These are phyloP conservation scores for Colletotrichum cordylinicola DNA, from an alignment of 2,329 filamentous ascomycete genomes.

Conservation along the genomic window DNA sequence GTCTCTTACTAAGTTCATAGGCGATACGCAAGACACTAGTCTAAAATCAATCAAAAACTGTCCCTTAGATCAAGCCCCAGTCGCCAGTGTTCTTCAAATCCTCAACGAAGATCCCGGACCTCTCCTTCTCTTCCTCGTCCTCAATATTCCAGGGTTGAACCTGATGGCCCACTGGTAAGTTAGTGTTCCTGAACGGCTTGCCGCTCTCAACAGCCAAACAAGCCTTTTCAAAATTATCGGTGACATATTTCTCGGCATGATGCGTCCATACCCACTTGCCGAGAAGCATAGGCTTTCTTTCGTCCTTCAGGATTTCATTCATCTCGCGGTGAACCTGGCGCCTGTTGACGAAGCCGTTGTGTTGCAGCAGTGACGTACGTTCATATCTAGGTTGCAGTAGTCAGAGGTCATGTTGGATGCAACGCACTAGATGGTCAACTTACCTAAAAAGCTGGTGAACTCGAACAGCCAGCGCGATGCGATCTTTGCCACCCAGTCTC, in stretches of 20 bases:
- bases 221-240: neutral
- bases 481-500: neutral
- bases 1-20: neutral
- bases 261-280: neutral
- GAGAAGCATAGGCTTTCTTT: neutral
- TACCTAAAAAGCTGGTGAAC: neutral
- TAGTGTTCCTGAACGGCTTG: neutral
- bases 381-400: neutral
- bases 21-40: fast-evolving
- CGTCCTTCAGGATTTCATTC: neutral
- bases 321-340: neutral
- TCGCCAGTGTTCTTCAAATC: neutral
- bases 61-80: neutral
- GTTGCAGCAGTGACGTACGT: neutral
- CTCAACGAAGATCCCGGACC: neutral
- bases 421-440: neutral
- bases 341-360: neutral
- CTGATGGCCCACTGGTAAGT: neutral
- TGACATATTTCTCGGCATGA: neutral
- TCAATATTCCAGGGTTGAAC: neutral
- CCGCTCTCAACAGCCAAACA: neutral
- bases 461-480: neutral
- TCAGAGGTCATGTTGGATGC: no score
- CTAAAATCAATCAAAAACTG: neutral
- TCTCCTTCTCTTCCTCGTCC: neutral